Conservation (phyloP, 805 yeast genomes). For the Ogataea zsoltii region DNA sequence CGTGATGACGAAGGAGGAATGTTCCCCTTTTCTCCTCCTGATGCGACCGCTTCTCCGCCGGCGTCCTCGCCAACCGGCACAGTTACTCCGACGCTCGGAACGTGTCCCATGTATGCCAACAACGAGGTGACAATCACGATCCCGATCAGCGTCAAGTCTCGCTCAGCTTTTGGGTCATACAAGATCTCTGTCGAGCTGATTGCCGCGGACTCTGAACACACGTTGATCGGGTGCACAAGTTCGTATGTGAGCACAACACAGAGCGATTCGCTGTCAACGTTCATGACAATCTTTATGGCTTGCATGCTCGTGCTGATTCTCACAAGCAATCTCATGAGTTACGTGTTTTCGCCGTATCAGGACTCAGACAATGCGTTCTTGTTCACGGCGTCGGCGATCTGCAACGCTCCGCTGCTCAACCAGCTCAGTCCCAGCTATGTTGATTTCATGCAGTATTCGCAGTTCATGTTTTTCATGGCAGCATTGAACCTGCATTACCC, state of each 20-base stretch:
- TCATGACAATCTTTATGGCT: slow-evolving; percentile 41
- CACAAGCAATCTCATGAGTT: slow-evolving; percentile 36
- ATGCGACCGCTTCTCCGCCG: no score
- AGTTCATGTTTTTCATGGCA: slow-evolving; percentile 58
- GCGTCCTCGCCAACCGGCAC: background rate
- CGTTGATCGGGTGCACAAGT: slow-evolving; percentile 47
- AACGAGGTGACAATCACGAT: slow-evolving; percentile 29
- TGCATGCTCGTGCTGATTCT: slow-evolving; percentile 42
- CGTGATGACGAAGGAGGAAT: no score
- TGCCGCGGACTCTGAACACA: slow-evolving; percentile 38
- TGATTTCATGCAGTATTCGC: slow-evolving; percentile 53
- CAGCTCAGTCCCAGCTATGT: slow-evolving; percentile 56
- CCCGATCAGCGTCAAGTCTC: slow-evolving; percentile 21
- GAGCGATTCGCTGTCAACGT: slow-evolving; percentile 37
- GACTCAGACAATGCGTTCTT: slow-evolving; percentile 57
- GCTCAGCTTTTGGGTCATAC: slow-evolving; percentile 47
- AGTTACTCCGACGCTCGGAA: slow-evolving; percentile 2
- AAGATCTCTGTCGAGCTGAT: slow-evolving; percentile 42
- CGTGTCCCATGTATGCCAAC: slow-evolving; percentile 33
- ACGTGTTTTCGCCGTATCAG: slow-evolving; percentile 54
- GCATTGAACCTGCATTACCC: slow-evolving; percentile 60
- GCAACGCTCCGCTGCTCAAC: slow-evolving; percentile 54
- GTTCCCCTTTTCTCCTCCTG: no score
- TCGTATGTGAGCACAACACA: slow-evolving; percentile 52
- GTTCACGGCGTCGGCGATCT: slow-evolving; percentile 55